These are phyloP conservation scores for Rhizopogon vesiculosus DNA, from an alignment of 768 basidiomycete species.

Conservation along the genomic window DNA sequence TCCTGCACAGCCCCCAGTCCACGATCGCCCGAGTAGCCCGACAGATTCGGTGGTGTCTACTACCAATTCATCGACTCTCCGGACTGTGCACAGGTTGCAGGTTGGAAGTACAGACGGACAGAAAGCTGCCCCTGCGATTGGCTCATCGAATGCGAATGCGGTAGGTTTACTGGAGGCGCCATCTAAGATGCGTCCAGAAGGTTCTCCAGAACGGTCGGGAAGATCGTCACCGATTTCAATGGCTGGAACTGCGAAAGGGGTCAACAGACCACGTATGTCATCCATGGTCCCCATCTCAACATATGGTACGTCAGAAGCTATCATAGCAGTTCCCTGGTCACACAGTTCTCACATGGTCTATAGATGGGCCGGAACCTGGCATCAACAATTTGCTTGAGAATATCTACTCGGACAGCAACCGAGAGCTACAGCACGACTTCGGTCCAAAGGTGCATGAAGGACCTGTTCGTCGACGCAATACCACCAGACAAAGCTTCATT, in stretches of 20 bases:
- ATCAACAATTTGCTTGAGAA: slow-evolving; percentile 88
- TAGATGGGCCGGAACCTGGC: slow-evolving; percentile 88
- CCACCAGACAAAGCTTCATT: slow-evolving; percentile 62
- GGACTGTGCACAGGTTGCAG: slow-evolving; percentile 57
- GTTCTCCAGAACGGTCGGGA: slow-evolving; percentile 70
- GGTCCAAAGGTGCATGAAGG: slow-evolving; percentile 85
- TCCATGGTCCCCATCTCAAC: slow-evolving; percentile 62
- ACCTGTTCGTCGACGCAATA: slow-evolving; percentile 71
- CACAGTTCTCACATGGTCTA: slow-evolving; percentile 1
- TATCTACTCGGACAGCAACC: slow-evolving; percentile 81
- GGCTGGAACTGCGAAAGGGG: slow-evolving; percentile 48
- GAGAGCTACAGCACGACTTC: slow-evolving; percentile 86
- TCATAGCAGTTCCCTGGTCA: not conserved
- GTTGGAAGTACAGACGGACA: slow-evolving; percentile 70
- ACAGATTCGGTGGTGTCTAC: slow-evolving; percentile 79
- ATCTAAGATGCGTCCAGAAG: slow-evolving; percentile 58
- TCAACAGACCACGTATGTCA: slow-evolving; percentile 42
- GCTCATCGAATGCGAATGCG: slow-evolving; percentile 80
- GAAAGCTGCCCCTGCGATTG: slow-evolving; percentile 88
- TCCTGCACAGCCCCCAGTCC: slow-evolving; percentile 10
- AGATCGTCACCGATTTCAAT: slow-evolving; percentile 71
- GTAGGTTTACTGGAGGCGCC: slow-evolving; percentile 79
- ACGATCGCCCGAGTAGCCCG: slow-evolving; percentile 70
- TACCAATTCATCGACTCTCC: slow-evolving; percentile 57
- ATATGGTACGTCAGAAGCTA: slow-evolving; percentile 47